Conservation (phyloP, 2,329 filamentous ascomycete genomes). For the Alternaria sp. region DNA sequence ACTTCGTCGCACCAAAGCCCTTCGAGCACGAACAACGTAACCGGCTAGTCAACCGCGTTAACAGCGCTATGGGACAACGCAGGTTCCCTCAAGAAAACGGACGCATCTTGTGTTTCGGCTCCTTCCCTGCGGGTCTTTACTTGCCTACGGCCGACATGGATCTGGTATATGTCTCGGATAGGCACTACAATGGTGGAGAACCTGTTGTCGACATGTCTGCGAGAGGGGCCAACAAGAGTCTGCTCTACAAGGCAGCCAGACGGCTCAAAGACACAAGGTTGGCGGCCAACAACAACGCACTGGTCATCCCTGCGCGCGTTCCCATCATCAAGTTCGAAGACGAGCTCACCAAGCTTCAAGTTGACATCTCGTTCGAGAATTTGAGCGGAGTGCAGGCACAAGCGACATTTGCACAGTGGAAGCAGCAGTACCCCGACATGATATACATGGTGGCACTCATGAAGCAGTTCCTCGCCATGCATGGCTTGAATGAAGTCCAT, state of each 20-base stretch:
- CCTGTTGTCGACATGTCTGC: conserved; percentile 29
- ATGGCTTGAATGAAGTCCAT: conserved; percentile 88
- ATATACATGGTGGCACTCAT: conserved; percentile 83
- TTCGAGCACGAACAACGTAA: conserved; percentile 80
- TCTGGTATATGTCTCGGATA: conserved; percentile 77
- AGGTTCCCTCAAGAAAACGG: conserved; percentile 50
- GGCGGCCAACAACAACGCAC: conserved; percentile 62
- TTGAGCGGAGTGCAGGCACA: conserved; percentile 80
- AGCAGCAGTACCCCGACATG: conserved; percentile 79
- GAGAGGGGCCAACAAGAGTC: conserved; percentile 58
- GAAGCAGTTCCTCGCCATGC: conserved; percentile 92
- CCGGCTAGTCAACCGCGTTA: conserved; percentile 74
- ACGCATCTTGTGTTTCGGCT: conserved; percentile 81
- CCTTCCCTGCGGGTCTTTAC: conserved; percentile 82
- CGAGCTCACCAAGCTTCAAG: conserved; percentile 74
- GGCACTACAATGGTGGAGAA: conserved; percentile 61
- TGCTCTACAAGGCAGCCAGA: conserved; percentile 67
- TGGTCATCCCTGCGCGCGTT: conserved; percentile 78
- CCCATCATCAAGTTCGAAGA: conserved; percentile 94
- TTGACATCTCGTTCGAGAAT: conserved; percentile 97
- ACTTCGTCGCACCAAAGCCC: conserved; percentile 76
- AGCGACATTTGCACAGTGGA: conserved; percentile 82
- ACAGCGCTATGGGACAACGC: conserved; percentile 58
- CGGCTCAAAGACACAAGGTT: conserved; percentile 64
- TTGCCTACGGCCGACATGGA: conserved; percentile 90